Conservation (phyloP, 768 basidiomycete species). For the Russula griseocarnosa region DNA sequence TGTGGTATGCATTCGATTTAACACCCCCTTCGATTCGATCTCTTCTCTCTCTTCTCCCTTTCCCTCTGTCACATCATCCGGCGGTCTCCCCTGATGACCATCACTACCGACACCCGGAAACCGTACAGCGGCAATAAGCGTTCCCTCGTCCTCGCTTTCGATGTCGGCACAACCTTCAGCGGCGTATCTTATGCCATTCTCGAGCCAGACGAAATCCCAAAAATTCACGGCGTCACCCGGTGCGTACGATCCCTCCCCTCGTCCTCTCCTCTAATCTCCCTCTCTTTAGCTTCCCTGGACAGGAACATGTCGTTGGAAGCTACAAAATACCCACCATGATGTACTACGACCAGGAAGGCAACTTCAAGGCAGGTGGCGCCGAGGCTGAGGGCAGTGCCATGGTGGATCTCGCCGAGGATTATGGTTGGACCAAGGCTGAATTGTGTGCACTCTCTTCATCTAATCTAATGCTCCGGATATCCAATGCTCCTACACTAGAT, state of each 20-base stretch:
- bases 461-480: background rate
- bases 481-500: slow-evolving; percentile 40
- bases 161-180: slow-evolving; percentile 80
- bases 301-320: slow-evolving; percentile 82
- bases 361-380: slow-evolving; percentile 68
- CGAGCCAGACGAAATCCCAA: slow-evolving; percentile 75
- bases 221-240: slow-evolving; percentile 79
- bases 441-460: slow-evolving; percentile 46
- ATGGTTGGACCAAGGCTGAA: slow-evolving; percentile 71
- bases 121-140: slow-evolving; percentile 63
- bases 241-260: slow-evolving; percentile 32
- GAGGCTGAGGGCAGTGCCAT: slow-evolving; percentile 64
- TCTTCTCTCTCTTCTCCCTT: background rate
- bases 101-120: slow-evolving; percentile 61
- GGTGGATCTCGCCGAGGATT: slow-evolving; percentile 66
- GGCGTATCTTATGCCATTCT: slow-evolving; percentile 82
- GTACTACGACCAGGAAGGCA: slow-evolving; percentile 65
- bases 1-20: slow-evolving; percentile 2
- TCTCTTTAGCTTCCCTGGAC: slow-evolving; percentile 64
- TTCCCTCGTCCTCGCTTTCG: slow-evolving; percentile 72
- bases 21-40: background rate
- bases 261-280: background rate
- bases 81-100: slow-evolving; percentile 41
- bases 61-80: slow-evolving; percentile 6
- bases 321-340: slow-evolving; percentile 78